Evolutionary conservation across 2,329 filamentous ascomycete genomes (phyloP).

Genomic region (Zymoseptoria pseudotritici): DNA sequence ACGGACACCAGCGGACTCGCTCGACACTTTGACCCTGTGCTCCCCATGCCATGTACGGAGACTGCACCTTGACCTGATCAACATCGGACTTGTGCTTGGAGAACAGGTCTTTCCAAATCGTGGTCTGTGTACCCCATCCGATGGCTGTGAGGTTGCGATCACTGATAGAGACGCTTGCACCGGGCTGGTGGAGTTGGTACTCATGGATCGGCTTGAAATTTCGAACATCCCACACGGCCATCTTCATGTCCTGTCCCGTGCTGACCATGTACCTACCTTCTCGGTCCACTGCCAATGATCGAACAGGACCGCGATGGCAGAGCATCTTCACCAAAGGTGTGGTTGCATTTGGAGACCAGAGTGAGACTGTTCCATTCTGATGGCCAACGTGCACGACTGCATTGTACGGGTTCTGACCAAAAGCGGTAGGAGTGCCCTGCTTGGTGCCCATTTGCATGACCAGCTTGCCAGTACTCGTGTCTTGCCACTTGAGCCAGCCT

Average conservation of each 20-base stretch:
- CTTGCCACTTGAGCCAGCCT: slow-evolving; percentile 86
- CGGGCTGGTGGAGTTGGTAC: slow-evolving; percentile 78
- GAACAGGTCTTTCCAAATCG: slow-evolving; percentile 87
- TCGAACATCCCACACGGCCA: slow-evolving; percentile 93
- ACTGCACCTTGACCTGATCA: slow-evolving; percentile 72
- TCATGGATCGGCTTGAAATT: slow-evolving; percentile 89
- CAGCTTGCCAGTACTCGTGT: slow-evolving; percentile 85
- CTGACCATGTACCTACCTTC: slow-evolving; percentile 95
- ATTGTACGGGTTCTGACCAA: slow-evolving; percentile 86
- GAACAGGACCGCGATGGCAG: slow-evolving; percentile 81
- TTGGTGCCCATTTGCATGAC: slow-evolving; percentile 80
- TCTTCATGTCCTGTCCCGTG: slow-evolving; percentile 78
- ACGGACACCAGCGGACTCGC: slow-evolving; percentile 84
- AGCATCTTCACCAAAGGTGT: slow-evolving; percentile 86
- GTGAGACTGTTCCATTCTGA: slow-evolving; percentile 85
- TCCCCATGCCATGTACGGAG: slow-evolving; percentile 89
- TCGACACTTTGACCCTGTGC: slow-evolving; percentile 76
- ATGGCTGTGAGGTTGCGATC: slow-evolving; percentile 83
- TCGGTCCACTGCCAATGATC: slow-evolving; percentile 75
- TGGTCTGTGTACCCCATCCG: slow-evolving; percentile 82
- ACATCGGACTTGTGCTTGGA: slow-evolving; percentile 50
- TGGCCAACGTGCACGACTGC: slow-evolving; percentile 88
- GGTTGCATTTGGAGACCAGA: slow-evolving; percentile 90
- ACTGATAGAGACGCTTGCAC: slow-evolving; percentile 76
- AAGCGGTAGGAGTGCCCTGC: slow-evolving; percentile 72